Evolutionary conservation across 176 grass and related monocot species (phyloP).

Genomic region (Rhynchospora pubera): DNA sequence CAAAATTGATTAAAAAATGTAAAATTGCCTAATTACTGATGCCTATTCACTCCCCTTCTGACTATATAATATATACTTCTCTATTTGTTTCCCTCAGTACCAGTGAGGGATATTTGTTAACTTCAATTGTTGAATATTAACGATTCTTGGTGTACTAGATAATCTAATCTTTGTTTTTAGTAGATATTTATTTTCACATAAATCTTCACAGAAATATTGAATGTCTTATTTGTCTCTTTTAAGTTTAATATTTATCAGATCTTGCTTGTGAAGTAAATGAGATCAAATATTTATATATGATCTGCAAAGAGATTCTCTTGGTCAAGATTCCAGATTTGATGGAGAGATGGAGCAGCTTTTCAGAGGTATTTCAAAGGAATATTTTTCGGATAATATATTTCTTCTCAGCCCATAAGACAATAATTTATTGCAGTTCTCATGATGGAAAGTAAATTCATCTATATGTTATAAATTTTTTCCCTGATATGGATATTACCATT

Average conservation of each 20-base stretch:
- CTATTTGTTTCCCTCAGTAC: neutral
- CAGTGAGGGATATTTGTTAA: neutral
- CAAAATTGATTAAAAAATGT: neutral
- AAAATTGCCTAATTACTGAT: neutral
- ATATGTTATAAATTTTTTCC: neutral
- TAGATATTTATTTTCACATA: neutral
- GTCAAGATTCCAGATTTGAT: conserved; percentile 16
- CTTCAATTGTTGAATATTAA: neutral
- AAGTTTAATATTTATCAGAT: neutral
- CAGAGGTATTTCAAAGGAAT: conserved; percentile 7
- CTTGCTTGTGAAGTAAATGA: neutral
- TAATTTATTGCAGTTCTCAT: neutral
- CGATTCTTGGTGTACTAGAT: neutral
- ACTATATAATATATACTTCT: neutral
- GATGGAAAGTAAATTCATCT: neutral
- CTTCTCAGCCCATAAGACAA: neutral
- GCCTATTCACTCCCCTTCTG: neutral
- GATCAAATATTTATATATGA: neutral
- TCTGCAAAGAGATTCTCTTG: conserved; percentile 8
- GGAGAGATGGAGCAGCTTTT: conserved; percentile 21
- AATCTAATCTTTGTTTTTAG: neutral
- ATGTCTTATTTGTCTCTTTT: neutral
- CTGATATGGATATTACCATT: neutral
- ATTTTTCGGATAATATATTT: neutral
- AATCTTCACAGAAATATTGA: neutral